Evolutionary conservation across 768 basidiomycete genomes (phyloP), one percentile per base, ranked within the genome.

Genomic region (Lepiota venenata): DNA sequence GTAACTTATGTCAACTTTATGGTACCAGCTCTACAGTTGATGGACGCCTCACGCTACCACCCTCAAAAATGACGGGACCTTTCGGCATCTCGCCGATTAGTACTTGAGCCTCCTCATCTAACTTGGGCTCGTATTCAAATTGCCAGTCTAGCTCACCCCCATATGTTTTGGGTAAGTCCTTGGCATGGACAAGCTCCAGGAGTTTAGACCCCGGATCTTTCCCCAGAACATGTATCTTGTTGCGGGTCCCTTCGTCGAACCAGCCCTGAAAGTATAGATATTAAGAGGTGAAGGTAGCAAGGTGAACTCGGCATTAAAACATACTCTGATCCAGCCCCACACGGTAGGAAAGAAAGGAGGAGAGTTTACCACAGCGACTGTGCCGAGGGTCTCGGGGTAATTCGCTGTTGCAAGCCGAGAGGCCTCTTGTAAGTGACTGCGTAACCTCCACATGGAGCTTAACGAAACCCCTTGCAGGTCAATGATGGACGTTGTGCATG

Each of bases 321-420:
- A 38, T 55, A 83, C 86, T 74, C 88, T 90, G 64, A 93, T 76
- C 91, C 91, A 93, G 29, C 77, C 78, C 91, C 91, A 93, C 9
- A 93, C 74, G 1, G 85, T 88, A 2, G 86, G 81, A 67, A 93
- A 93, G 74, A 91, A 93, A 0, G 82, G 73, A 0, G 92, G 91
- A 0, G 89, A 84, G 59, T 93, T 92, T 50, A 93, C 83, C 50
- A 93, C 69, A 10, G 76, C 84, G 60, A 86, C 80, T 35, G 78
- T 76, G 60, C 78, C 72, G 39, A 91, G 71, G 0, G 88, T 90
- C 67, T 93, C 91, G 1, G 91, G 89, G 64, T 92, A 92, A 61
- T 91, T 85, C 7, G 87, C 87, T 0, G 87, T 88, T 0, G 87
- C 88, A 39, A 93, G 76, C 16, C 71, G 72, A 5, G 85, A 84